These are phyloP conservation scores for Lentinula sp. DNA, from an alignment of 768 basidiomycete genomes.

Conservation along the genomic window DNA sequence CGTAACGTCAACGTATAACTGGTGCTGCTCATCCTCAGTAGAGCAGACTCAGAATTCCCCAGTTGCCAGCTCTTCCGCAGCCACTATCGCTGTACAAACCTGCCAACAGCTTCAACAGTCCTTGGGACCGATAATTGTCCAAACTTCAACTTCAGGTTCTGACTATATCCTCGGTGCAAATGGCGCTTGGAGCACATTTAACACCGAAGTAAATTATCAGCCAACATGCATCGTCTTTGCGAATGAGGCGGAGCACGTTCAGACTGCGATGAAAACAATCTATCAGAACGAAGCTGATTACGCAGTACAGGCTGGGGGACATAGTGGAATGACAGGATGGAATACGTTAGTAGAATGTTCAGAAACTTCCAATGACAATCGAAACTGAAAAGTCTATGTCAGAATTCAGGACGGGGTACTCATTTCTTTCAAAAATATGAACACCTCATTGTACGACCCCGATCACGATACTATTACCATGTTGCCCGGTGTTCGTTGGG, in stretches of 20 bases:
- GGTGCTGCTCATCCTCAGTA: not conserved
- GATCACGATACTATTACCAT: constrained; percentile 29
- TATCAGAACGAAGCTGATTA: constrained; percentile 27
- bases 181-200: constrained; percentile 28
- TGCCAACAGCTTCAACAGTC: constrained; percentile 15
- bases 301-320: constrained; percentile 37
- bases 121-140: constrained; percentile 19
- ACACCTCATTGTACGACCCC: constrained; percentile 28
- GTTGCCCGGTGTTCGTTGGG: constrained; percentile 35
- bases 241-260: constrained; percentile 22
- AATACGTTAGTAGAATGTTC: constrained; percentile 26
- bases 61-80: not conserved
- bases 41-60: not conserved
- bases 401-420: constrained; percentile 34
- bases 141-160: constrained; percentile 10
- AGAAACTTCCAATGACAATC: not conserved
- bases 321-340: constrained; percentile 36
- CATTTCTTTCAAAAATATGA: constrained; percentile 32
- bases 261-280: constrained; percentile 30
- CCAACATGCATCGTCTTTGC: constrained; percentile 26
- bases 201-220: constrained; percentile 13
- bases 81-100: constrained; percentile 7
- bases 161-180: constrained; percentile 11
- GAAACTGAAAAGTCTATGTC: not conserved
- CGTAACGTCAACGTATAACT: too few relatives aligned